A percentile compares a stretch with the other conserved stretches of the same genome.
phyloP scores from a whole-genome alignment of 306 rosid species.

The Astragalus membranaceus region DNA sequence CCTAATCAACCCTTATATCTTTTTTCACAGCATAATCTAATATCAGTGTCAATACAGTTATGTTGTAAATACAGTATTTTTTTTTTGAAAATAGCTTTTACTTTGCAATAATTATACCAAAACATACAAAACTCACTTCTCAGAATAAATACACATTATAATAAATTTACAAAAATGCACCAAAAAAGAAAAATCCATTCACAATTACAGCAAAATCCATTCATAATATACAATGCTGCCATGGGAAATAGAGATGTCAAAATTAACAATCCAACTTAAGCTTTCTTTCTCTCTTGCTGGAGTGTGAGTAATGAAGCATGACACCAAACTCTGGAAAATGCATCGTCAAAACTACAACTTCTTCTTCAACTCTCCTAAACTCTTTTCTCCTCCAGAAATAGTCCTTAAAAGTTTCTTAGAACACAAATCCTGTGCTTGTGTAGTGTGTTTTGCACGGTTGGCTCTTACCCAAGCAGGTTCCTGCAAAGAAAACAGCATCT shows the following conservation, averaged over 20 bases:
- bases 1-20: too few species aligned
- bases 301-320: not conserved
- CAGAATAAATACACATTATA: not conserved
- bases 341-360: slow-evolving; percentile 19
- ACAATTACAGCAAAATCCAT: slow-evolving; percentile 17
- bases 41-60: not conserved
- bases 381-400: slow-evolving; percentile 54
- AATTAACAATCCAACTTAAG: not conserved
- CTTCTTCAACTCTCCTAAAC: slow-evolving; percentile 18
- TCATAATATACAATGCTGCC: slow-evolving; percentile 16
- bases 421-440: slow-evolving; percentile 69
- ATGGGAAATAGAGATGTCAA: not conserved
- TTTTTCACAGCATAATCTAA: not conserved
- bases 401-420: slow-evolving; percentile 68
- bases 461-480: slow-evolving; percentile 99
- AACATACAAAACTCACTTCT: not conserved
- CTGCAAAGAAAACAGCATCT: slow-evolving; percentile 34
- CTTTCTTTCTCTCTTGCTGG: not conserved
- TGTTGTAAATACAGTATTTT: not conserved
- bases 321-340: not conserved
- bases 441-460: slow-evolving; percentile 54
- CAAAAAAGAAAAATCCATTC: not conserved
- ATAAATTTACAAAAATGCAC: not conserved
- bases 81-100: not conserved
- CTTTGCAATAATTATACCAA: not conserved